These are phyloP conservation scores for Solanum chilense DNA, from an alignment of 257 asterid species.

Conservation along the genomic window DNA sequence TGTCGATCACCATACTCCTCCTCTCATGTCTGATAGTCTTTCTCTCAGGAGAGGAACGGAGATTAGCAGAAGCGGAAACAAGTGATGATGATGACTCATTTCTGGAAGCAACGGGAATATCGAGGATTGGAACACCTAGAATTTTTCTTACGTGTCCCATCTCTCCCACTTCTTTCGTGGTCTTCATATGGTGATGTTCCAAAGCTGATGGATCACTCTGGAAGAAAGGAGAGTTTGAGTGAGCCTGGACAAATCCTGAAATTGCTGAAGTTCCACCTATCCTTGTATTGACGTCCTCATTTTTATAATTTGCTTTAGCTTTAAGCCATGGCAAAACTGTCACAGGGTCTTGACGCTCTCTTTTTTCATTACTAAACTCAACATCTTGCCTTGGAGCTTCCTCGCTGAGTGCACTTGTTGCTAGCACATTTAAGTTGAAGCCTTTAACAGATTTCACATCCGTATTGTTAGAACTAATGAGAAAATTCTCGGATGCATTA, in stretches of 20 bases:
- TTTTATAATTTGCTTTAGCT: slow-evolving; percentile 22
- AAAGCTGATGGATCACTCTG: slow-evolving; percentile 1
- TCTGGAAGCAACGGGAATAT: slow-evolving; percentile 12
- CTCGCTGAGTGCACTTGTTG: slow-evolving; percentile 31
- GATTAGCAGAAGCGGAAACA: slow-evolving; percentile 21
- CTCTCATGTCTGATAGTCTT: slow-evolving; percentile 12
- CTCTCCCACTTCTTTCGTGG: slow-evolving; percentile 17
- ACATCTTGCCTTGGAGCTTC: slow-evolving; percentile 24
- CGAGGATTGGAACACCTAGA: slow-evolving; percentile 71
- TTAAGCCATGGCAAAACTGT: slow-evolving; percentile 71
- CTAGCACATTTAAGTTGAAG: slow-evolving; percentile 59
- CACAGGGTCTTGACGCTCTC: slow-evolving; percentile 20
- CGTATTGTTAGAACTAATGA: slow-evolving; percentile 7
- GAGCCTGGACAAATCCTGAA: slow-evolving; percentile 13
- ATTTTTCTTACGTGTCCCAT: slow-evolving; percentile 35
- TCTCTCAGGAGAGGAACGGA: slow-evolving; percentile 11
- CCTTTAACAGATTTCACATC: slow-evolving; percentile 35
- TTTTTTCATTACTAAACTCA: slow-evolving; percentile 21
- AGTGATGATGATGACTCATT: slow-evolving; percentile 23
- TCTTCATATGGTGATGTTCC: slow-evolving; percentile 13
- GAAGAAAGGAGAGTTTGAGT: slow-evolving; percentile 11
- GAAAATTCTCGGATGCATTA: slow-evolving; percentile 23
- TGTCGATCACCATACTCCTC: slow-evolving; percentile 51
- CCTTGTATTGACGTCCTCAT: slow-evolving; percentile 10
- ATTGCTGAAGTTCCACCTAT: slow-evolving; percentile 10